These are phyloP conservation scores for Neofusicoccum sp. DNA, from an alignment of 2,329 filamentous ascomycete species.

Conservation along the genomic window DNA sequence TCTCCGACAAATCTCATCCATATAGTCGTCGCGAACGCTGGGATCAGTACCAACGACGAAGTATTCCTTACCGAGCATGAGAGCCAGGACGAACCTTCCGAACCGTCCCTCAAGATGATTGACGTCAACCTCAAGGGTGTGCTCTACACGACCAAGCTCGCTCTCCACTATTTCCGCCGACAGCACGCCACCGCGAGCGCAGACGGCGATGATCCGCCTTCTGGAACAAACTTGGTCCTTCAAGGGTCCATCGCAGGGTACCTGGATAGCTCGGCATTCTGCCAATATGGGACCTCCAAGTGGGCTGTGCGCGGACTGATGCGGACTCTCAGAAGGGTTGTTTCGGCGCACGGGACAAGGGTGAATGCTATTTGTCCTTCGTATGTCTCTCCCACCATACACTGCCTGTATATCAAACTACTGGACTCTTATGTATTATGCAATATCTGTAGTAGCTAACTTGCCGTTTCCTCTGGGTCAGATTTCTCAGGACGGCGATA, in stretches of 20 bases:
- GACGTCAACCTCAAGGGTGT: slow-evolving; percentile 44
- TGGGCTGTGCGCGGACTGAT: slow-evolving; percentile 4
- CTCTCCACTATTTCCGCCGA: slow-evolving; percentile 46
- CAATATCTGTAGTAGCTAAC: background rate
- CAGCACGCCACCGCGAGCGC: background rate
- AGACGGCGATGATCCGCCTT: background rate
- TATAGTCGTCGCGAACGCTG: slow-evolving; percentile 50
- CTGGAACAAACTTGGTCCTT: background rate
- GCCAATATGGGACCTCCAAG: background rate
- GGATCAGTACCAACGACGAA: slow-evolving; percentile 41
- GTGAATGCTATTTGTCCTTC: slow-evolving; percentile 1
- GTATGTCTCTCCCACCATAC: background rate
- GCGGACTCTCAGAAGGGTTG: background rate
- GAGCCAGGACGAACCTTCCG: slow-evolving; percentile 22
- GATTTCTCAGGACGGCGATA: background rate
- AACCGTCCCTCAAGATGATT: slow-evolving; percentile 44
- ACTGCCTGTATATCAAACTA: background rate
- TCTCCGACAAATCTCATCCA: slow-evolving; percentile 44
- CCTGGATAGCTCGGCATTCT: background rate
- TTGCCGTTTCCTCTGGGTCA: background rate
- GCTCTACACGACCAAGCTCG: slow-evolving; percentile 48
- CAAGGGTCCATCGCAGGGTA: background rate
- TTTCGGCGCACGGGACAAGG: background rate
- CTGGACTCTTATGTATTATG: too few species aligned
- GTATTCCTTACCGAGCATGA: slow-evolving; percentile 31